phyloP scores from a whole-genome alignment of 345 rosid species.

The Euphorbia tirucalli region DNA sequence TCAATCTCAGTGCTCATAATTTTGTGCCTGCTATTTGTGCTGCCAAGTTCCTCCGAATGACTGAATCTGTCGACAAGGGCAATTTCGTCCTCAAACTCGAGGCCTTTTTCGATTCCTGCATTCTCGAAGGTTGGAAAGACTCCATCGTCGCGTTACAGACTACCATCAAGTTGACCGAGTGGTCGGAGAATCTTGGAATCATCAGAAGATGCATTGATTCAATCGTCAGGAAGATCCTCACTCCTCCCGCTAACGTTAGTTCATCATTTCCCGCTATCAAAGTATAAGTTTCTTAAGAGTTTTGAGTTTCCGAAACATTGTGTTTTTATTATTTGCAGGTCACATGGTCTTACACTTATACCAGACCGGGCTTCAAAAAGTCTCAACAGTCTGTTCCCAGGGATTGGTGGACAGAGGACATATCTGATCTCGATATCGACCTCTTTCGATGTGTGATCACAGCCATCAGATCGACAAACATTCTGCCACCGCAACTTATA shows the following conservation, averaged over 20 bases:
- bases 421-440: conserved; percentile 87
- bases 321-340: conserved; percentile 45
- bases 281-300: neutral
- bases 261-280: neutral
- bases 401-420: conserved; percentile 99
- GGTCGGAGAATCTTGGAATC: conserved; percentile 90
- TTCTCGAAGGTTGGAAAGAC: conserved; percentile 96
- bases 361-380: conserved; percentile 68
- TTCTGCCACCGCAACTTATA: conserved; percentile 71
- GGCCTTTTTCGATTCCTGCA: conserved; percentile 83
- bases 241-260: conserved; percentile 65
- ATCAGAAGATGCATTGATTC: conserved; percentile 83
- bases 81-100: conserved; percentile 77
- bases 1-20: conserved; percentile 82
- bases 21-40: conserved; percentile 83
- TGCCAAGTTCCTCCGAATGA: conserved; percentile 88
- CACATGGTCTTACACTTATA: conserved; percentile 87
- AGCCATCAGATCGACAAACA: conserved; percentile 59
- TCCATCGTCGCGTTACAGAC: conserved; percentile 71
- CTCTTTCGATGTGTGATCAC: conserved; percentile 72
- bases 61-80: conserved; percentile 76
- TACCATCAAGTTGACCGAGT: conserved; percentile 60
- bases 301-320: neutral
- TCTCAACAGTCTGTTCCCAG: conserved; percentile 65
- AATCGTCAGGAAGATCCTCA: conserved; percentile 74